Conservation (phyloP, 225 moss, liverwort and hornwort genomes). For the Neckera pumila region DNA sequence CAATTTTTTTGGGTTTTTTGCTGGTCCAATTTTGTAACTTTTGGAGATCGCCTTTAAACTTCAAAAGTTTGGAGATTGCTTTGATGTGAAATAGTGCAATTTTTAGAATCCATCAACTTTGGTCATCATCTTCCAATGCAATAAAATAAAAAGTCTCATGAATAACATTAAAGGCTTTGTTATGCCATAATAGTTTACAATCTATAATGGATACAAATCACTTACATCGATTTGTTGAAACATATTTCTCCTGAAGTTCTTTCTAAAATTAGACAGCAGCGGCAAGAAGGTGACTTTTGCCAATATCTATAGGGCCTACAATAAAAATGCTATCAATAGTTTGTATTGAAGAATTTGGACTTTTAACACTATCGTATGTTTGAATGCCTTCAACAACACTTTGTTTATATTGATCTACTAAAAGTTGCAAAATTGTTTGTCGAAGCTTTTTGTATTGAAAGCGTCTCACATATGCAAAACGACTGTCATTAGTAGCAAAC, state of each 20-base stretch:
- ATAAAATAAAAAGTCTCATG: not conserved
- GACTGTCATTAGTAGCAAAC: not conserved
- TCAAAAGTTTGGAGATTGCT: too few relatives aligned
- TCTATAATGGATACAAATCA: not conserved
- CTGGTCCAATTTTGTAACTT: too few relatives aligned
- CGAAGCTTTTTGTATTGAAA: not conserved
- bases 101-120: not conserved
- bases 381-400: not conserved
- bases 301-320: not conserved
- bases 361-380: not conserved
- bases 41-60: too few relatives aligned
- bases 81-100: not conserved
- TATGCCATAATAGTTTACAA: not conserved
- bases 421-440: not conserved
- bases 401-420: not conserved
- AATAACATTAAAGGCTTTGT: not conserved
- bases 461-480: not conserved
- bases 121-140: not conserved
- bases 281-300: not conserved
- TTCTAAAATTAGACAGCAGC: not conserved
- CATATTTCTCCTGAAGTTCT: fast-evolving
- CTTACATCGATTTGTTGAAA: not conserved
- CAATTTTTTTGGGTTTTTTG: too few relatives aligned
- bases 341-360: not conserved
- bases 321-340: not conserved